phyloP scores from a whole-genome alignment of 2,329 filamentous ascomycete genomes.

The Sporothrix sp. region DNA sequence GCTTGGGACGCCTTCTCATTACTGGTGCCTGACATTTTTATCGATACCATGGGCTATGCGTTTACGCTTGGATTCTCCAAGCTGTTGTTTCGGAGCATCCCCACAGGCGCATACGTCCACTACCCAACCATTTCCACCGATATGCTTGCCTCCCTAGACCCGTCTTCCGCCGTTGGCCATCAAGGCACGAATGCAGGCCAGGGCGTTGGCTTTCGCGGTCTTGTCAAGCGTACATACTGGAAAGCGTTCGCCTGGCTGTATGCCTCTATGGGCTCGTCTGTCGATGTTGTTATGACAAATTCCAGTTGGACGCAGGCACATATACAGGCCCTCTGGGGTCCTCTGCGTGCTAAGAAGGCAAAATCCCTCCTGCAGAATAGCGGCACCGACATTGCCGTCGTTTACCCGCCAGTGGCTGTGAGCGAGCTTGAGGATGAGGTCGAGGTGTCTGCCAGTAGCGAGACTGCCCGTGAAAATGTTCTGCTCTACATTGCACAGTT shows the following conservation, averaged over 20 bases:
- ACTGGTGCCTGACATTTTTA: constrained; percentile 82
- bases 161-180: constrained; percentile 43
- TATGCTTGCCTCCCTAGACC: constrained; percentile 79
- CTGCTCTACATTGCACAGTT: constrained; percentile 96
- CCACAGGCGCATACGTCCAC: constrained; percentile 90
- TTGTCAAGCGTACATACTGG: constrained; percentile 76
- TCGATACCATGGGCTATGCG: constrained; percentile 98
- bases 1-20: constrained; percentile 91
- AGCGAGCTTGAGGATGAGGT: constrained; percentile 69
- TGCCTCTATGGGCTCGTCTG: constrained; percentile 66
- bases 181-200: constrained; percentile 77
- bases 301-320: constrained; percentile 88
- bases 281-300: constrained; percentile 97
- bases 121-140: constrained; percentile 98
- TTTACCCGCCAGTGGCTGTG: constrained; percentile 90
- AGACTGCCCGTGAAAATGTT: constrained; percentile 57
- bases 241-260: constrained; percentile 73
- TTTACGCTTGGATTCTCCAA: constrained; percentile 79
- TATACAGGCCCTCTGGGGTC: constrained; percentile 70
- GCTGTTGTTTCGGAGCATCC: constrained; percentile 67
- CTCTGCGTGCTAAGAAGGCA: constrained; percentile 32
- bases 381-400: constrained; percentile 52
- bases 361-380: constrained; percentile 18
- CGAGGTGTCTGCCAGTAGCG: constrained; percentile 58
- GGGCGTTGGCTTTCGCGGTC: constrained; percentile 61